Evolutionary conservation across 2,329 filamentous ascomycete species (phyloP).

Genomic region (Passalora sequoiae): DNA sequence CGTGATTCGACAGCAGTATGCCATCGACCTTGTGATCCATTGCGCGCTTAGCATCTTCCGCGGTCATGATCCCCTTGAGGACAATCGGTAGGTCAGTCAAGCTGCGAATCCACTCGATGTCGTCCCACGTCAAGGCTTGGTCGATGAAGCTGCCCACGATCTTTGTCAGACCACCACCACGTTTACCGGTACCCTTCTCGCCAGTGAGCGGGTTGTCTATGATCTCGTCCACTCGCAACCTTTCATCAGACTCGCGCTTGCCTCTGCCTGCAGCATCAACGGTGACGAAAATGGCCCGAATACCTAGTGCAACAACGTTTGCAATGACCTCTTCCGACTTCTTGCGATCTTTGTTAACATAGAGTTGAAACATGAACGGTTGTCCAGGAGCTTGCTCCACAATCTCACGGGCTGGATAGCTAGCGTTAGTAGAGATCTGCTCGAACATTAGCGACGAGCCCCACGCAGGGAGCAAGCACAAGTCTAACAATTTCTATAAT

Average conservation of each 20-base stretch:
- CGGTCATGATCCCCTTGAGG: conserved; percentile 38
- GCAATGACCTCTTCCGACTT: conserved; percentile 49
- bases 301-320: conserved; percentile 43
- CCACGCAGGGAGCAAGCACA: neutral
- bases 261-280: conserved; percentile 55
- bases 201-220: conserved; percentile 34
- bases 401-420: conserved; percentile 30
- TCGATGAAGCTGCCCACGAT: conserved; percentile 54
- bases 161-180: conserved; percentile 47
- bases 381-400: conserved; percentile 23
- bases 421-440: conserved; percentile 30
- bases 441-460: neutral
- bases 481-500: conserved; percentile 23
- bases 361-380: conserved; percentile 56
- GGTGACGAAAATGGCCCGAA: conserved; percentile 55
- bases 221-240: conserved; percentile 24
- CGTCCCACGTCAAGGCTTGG: conserved; percentile 46
- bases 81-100: conserved; percentile 25
- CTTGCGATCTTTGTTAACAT: conserved; percentile 53
- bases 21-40: conserved; percentile 40
- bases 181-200: conserved; percentile 45
- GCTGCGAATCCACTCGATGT: conserved; percentile 40
- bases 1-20: conserved; percentile 44
- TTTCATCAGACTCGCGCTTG: conserved; percentile 49
- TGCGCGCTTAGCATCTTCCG: conserved; percentile 39